Percentiles rank a stretch among this genome's conserved stretches.
phyloP scores from a whole-genome alignment of 352 stramenopile species.

The Blastocystis sp. region DNA sequence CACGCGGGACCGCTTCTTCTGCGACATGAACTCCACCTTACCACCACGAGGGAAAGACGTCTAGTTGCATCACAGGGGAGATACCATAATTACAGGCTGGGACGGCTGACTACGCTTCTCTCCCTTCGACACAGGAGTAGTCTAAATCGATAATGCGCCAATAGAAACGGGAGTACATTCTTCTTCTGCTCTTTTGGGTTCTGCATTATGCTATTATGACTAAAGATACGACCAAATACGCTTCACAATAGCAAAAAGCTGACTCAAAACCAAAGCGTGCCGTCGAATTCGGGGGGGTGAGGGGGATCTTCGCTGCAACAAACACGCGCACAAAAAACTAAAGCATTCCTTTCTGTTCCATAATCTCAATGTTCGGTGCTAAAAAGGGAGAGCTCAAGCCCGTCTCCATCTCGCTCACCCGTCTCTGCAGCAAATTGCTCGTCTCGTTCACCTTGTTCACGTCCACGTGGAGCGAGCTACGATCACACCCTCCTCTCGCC shows the following conservation, averaged over 20 bases:
- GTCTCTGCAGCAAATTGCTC: constrained; percentile 18
- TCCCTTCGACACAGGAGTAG: constrained; percentile 4
- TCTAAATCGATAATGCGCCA: constrained; percentile 32
- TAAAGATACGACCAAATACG: background rate
- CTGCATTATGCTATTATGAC: constrained; percentile 6
- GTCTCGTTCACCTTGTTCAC: constrained; percentile 55
- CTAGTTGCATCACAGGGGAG: background rate
- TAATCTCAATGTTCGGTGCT: constrained; percentile 60
- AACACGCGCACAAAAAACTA: constrained; percentile 36
- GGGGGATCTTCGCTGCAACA: background rate
- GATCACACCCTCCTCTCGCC: background rate
- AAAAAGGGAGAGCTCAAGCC: constrained; percentile 62
- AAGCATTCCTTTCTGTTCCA: constrained; percentile 64
- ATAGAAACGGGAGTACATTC: constrained; percentile 2
- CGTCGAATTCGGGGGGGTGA: background rate
- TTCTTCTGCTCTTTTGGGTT: background rate
- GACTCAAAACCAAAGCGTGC: background rate
- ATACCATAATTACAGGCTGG: background rate
- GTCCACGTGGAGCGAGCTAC: constrained; percentile 37
- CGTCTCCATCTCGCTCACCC: constrained; percentile 63
- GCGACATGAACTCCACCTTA: constrained; percentile 49
- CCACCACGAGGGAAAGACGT: constrained; percentile 55
- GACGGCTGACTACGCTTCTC: constrained; percentile 38
- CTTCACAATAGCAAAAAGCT: background rate
- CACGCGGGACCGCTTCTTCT: background rate